Conservation (phyloP, 148 eudicot species). For the Chenopodium quinoa region DNA sequence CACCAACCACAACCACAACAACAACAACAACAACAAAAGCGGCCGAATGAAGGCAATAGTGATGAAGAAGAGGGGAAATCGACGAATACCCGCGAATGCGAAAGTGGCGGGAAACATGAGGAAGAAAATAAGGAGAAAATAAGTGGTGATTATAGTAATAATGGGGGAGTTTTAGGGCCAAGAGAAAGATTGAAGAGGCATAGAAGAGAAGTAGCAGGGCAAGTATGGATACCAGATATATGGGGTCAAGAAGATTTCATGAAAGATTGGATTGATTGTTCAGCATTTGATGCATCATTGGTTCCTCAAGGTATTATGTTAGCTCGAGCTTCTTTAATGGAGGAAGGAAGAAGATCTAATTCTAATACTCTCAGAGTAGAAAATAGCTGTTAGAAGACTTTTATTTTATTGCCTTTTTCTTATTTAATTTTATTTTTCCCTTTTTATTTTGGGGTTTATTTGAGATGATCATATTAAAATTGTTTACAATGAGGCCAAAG, state of each 20-base stretch:
- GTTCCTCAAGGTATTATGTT: conserved; percentile 41
- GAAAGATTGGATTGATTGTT: conserved; percentile 70
- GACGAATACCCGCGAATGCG: neutral
- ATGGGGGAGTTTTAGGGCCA: conserved; percentile 14
- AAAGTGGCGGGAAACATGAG: neutral
- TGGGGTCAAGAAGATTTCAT: conserved; percentile 80
- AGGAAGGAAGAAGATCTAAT: conserved; percentile 41
- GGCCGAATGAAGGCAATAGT: neutral
- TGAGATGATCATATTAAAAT: neutral
- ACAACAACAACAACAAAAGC: neutral
- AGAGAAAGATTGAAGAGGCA: conserved; percentile 75
- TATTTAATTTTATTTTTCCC: neutral
- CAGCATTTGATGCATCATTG: conserved; percentile 49
- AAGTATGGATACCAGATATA: conserved; percentile 76
- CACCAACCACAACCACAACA: neutral
- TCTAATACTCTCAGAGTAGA: conserved; percentile 42
- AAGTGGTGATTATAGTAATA: neutral
- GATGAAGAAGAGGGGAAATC: conserved; percentile 13
- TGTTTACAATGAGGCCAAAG: neutral
- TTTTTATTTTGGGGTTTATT: neutral
- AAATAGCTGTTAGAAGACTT: conserved; percentile 35
- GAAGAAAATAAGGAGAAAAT: neutral
- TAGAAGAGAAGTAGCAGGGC: conserved; percentile 66
- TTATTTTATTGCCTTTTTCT: neutral
- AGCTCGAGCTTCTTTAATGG: conserved; percentile 60